Conservation (phyloP, 2,329 filamentous ascomycete species). For the Coleophoma eucalyptorum region DNA sequence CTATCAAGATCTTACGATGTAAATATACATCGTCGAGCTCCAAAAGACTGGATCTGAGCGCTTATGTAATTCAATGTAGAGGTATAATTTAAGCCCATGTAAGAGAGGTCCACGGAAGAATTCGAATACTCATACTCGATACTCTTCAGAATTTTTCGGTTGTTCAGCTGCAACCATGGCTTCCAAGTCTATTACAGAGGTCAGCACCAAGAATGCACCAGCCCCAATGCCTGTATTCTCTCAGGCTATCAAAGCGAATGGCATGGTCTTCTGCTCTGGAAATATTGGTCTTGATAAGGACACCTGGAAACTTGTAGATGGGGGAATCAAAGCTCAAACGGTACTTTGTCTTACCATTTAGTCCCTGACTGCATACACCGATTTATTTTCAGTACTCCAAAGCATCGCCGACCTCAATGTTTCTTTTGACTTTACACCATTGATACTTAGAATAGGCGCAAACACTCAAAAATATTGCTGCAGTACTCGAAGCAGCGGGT, state of each 20-base stretch:
- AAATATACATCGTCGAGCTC: no score
- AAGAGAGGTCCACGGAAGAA: no score
- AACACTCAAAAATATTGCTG: constrained; percentile 50
- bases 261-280: constrained; percentile 68
- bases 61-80: no score
- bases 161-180: not conserved
- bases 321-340: constrained; percentile 63
- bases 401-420: no score
- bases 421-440: no score
- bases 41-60: no score
- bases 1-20: no score
- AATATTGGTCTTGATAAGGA: constrained; percentile 63
- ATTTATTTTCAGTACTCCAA: no score
- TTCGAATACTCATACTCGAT: no score
- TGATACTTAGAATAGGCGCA: not conserved
- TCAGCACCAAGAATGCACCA: not conserved
- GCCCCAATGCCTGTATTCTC: not conserved
- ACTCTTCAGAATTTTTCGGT: no score
- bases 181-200: not conserved
- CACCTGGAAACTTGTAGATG: constrained; percentile 55
- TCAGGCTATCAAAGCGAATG: constrained; percentile 60
- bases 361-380: not conserved
- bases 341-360: constrained; percentile 18
- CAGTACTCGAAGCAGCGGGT: constrained; percentile 66
- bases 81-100: no score